These are phyloP conservation scores for Artomyces pyxidatus DNA, from an alignment of 768 basidiomycete genomes.

Conservation along the genomic window DNA sequence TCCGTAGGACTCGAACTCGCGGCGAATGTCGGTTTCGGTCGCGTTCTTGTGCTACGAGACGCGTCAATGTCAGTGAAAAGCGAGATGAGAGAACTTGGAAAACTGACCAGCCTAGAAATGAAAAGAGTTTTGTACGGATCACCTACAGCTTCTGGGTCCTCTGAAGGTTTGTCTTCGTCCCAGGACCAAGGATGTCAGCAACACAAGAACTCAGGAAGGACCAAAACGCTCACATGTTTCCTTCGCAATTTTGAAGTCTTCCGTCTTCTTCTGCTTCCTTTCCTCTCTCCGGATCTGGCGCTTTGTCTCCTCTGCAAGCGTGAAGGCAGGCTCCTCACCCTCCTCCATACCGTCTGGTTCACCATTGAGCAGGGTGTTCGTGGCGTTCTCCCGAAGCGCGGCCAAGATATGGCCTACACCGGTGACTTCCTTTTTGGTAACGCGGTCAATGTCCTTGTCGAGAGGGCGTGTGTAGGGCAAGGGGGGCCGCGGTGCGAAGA, in stretches of 20 bases:
- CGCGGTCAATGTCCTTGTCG: constrained; percentile 73
- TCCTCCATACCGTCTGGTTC: constrained; percentile 69
- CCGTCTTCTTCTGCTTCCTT: constrained; percentile 63
- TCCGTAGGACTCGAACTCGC: constrained; percentile 94
- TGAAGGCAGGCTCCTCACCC: constrained; percentile 74
- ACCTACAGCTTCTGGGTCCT: constrained; percentile 84
- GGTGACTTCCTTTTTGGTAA: constrained; percentile 55
- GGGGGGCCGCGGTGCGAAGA: constrained; percentile 90
- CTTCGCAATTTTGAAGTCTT: constrained; percentile 73
- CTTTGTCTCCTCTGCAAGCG: constrained; percentile 76
- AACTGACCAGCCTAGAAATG: constrained; percentile 78
- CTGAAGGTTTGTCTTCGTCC: constrained; percentile 80
- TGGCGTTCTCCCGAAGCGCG: constrained; percentile 70
- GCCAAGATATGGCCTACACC: constrained; percentile 75
- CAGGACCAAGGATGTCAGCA: constrained; percentile 8
- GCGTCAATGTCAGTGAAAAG: constrained; percentile 10
- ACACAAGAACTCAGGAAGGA: not conserved
- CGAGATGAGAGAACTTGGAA: not conserved
- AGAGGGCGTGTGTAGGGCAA: constrained; percentile 82
- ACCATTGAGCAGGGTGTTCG: constrained; percentile 55
- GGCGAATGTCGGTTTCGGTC: constrained; percentile 84
- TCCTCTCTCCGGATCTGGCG: constrained; percentile 73
- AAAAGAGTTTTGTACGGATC: constrained; percentile 99
- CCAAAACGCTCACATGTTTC: constrained; percentile 73
- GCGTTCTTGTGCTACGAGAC: constrained; percentile 74